These are phyloP conservation scores for Globisporangium nagaii DNA, from an alignment of 352 stramenopile genomes.

Conservation along the genomic window DNA sequence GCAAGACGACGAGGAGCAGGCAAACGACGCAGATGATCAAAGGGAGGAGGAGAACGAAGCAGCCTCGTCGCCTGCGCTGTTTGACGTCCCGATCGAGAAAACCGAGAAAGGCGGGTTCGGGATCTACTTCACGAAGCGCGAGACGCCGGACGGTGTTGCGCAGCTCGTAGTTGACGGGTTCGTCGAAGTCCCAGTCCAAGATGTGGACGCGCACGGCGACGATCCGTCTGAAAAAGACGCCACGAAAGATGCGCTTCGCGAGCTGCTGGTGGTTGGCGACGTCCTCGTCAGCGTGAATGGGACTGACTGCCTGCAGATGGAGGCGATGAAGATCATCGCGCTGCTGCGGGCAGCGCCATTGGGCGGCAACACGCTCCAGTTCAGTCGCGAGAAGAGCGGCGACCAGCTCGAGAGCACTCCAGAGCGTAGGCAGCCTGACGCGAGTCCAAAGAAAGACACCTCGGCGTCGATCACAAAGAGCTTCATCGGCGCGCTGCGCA, in stretches of 20 bases:
- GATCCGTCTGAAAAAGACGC: not conserved
- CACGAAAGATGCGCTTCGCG: not conserved
- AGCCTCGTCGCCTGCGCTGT: not conserved
- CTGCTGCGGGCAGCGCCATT: slow-evolving; percentile 22
- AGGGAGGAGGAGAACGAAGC: not conserved
- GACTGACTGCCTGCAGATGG: slow-evolving; percentile 16
- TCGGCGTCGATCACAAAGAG: slow-evolving; percentile 21
- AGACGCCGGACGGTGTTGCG: not conserved
- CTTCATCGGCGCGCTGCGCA: slow-evolving; percentile 43
- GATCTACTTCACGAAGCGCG: slow-evolving; percentile 37
- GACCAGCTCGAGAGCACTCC: not conserved
- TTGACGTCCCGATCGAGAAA: slow-evolving; percentile 26
- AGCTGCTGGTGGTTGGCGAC: slow-evolving; percentile 27
- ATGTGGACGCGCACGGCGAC: not conserved
- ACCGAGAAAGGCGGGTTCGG: slow-evolving; percentile 25
- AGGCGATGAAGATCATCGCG: slow-evolving; percentile 18
- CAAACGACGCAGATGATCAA: not conserved
- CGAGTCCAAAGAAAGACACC: not conserved
- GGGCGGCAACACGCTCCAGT: slow-evolving; percentile 28
- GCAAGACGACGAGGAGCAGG: not conserved
- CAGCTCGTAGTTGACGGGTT: slow-evolving; percentile 34
- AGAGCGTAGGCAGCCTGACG: not conserved
- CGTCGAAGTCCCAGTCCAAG: slow-evolving; percentile 11
- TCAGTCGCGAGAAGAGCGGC: slow-evolving; percentile 11
- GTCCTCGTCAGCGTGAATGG: slow-evolving; percentile 29